Percentiles rank a stretch among this genome's conserved stretches.
These are phyloP conservation scores for Leonotis leonurus DNA, from an alignment of 257 asterid genomes.

Conservation along the genomic window DNA sequence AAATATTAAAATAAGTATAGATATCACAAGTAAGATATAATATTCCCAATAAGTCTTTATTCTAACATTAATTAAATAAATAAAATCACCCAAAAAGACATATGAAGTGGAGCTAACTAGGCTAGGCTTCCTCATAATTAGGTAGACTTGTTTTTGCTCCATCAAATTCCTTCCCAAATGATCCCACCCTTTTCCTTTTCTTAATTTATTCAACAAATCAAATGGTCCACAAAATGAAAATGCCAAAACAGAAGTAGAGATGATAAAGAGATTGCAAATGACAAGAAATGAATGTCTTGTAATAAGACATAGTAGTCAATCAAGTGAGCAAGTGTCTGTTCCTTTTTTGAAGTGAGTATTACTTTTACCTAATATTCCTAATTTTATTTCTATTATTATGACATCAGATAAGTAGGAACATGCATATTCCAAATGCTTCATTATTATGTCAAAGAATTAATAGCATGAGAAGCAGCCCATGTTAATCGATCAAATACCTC, in stretches of 20 bases:
- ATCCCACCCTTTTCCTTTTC: neutral
- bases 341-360: neutral
- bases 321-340: neutral
- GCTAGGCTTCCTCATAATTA: too few relatives aligned
- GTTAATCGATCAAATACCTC: slow-evolving; percentile 1
- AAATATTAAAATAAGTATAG: too few relatives aligned
- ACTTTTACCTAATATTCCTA: slow-evolving; percentile 13
- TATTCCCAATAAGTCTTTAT: too few relatives aligned
- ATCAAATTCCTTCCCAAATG: too few relatives aligned
- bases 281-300: neutral
- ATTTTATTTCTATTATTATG: neutral
- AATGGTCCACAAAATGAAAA: neutral
- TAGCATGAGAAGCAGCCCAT: neutral
- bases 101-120: too few relatives aligned
- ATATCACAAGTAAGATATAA: too few relatives aligned
- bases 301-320: neutral
- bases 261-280: neutral
- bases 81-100: too few relatives aligned
- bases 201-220: neutral
- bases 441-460: slow-evolving; percentile 7
- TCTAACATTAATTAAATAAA: too few relatives aligned
- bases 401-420: neutral
- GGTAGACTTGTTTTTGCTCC: too few relatives aligned
- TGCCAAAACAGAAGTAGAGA: neutral
- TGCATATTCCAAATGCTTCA: neutral